Base-by-base conservation (phyloP, 2,329 filamentous ascomycete genomes). In the Helminthosporium solani region DNA sequence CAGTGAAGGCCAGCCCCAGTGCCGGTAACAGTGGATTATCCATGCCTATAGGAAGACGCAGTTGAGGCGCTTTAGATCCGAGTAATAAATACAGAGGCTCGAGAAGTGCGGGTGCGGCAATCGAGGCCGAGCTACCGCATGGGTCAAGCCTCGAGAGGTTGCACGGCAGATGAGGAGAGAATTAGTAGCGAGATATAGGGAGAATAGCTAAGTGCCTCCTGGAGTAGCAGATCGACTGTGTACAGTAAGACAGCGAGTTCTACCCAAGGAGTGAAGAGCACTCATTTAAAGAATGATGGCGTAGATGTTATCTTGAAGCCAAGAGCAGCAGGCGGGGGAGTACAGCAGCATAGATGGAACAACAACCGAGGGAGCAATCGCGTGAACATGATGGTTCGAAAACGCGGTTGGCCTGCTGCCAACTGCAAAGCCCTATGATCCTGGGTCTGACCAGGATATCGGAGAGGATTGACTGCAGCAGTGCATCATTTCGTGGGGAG, bases 1-100 rank as follows among this genome's bases (percentile, higher is more conserved):
- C 23, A 25, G 67, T 19, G 28, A 73, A 69, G 7, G 53, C 58
- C 37, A 61, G 54, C 16, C 63, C 68, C 14, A 72, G 55, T 18
- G 66, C 50, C 42, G 61, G 40, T 7, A 62, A 21, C 1, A 68
- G 19, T 12, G 61, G 5, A 20, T 47, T 51, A 34, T 50, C 51
- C 57, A 66, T 65, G 44, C 45, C 56, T 8, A 15, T 38, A 15
- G 8, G 30, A 30, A 28, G 15, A n/a, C 30, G 16, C 40, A 21
- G 7, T 25, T 16, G 28, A 16, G 20, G 30, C 16, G 44, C 8
- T 9, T 21, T 23, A 3, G 38, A 28, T 12, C 15, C n/a, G 21
- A 37, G 18, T 14, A 42, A n/a, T n/a, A 38, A 27, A 7, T n/a
- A 35, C 20, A 35, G 28, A 23, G 28, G 23, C 28, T 38, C 14